A percentile compares a stretch with the other conserved stretches of the same genome.
phyloP scores from a whole-genome alignment of 148 eudicot species.

The Limonium bicolor region DNA sequence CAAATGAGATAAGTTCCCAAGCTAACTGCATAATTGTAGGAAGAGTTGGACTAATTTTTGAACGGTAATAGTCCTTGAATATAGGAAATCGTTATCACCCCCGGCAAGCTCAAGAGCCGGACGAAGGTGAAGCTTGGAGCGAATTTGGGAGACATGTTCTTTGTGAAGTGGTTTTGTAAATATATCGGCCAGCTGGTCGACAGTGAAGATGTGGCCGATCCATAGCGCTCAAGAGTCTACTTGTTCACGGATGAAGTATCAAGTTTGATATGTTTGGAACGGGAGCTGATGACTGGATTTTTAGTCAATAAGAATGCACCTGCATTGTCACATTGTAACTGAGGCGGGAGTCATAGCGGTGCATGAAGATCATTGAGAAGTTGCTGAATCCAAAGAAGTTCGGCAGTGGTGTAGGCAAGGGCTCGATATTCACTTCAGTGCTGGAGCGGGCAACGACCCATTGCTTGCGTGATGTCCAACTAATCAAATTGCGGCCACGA shows the following conservation, averaged over 20 bases:
- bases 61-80: no score
- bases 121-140: neutral
- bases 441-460: neutral
- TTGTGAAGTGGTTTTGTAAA: neutral
- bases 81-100: no score
- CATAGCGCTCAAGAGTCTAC: neutral
- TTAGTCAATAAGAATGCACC: neutral
- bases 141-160: neutral
- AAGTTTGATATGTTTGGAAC: neutral
- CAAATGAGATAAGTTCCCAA: no score
- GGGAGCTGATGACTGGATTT: neutral
- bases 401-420: neutral
- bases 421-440: neutral
- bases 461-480: neutral
- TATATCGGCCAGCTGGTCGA: neutral
- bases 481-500: neutral
- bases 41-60: no score
- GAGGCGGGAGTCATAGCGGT: neutral
- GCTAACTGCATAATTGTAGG: no score
- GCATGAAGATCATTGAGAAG: neutral
- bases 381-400: neutral
- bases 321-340: neutral
- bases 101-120: neutral
- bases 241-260: neutral
- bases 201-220: neutral